Base-by-base conservation (phyloP, 2,329 filamentous ascomycete genomes). In the Teratosphaeria destructans region DNA sequence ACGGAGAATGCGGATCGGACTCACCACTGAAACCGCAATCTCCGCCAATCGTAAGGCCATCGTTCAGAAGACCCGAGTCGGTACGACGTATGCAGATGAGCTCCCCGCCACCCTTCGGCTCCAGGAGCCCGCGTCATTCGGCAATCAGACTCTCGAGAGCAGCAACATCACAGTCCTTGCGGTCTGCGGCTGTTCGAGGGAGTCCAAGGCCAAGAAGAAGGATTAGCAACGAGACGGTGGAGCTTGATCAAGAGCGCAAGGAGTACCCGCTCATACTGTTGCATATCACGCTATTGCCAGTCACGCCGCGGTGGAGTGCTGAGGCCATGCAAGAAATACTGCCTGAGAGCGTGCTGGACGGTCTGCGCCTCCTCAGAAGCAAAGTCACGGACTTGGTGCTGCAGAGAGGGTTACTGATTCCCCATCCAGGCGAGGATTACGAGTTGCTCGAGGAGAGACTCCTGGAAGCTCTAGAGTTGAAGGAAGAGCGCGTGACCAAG, bases 391-490 rank as follows among this genome's bases (percentile, higher is more conserved):
- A 90, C 56, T 89, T 87, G 0, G 84, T 91, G 11, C 80, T 88
- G 56, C 86, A 88, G 68, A 81, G 89, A 26, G 89, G 63, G 82
- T 80, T 94, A 37, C 76, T 94, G 52, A 80, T 94, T 7, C 84
- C 88, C 1, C 90, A 94, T 69, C 89, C 89, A 1, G 83, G 89
- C 65, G 86, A 87, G 59, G 89, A 92, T 70, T 93, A 89, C 67
- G 89, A 92, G 71, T 75, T 90, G 59, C 80, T 94, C 0, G 88
- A 93, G 73, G 89, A 92, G 74, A 79, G 88, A 32, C 78, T 93
- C 37, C 76, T 92, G 2, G 88, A 92, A 72, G 85, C 86, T 1
- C 74, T 92, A 54, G 88, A 90, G 70, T 77, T 93, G 16, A 85
- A 85, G 1, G 76, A 85, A 34, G 87, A 87, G 2, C 80, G 86